Conservation (phyloP, 345 rosid genomes). For the Angophora floribunda region DNA sequence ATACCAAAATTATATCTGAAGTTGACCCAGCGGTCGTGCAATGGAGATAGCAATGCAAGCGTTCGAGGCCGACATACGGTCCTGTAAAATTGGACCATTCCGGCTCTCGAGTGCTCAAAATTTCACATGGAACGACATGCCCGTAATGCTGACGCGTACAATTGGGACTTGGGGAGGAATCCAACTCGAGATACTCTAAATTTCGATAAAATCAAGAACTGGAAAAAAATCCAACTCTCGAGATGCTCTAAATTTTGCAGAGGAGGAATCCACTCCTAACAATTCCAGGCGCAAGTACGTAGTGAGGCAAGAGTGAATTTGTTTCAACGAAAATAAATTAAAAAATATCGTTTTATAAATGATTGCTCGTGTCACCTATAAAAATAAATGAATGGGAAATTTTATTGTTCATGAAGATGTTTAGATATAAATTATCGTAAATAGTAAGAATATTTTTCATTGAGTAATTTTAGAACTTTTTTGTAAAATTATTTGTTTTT, state of each 20-base stretch:
- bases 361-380: accelerated
- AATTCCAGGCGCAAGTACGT: neutral
- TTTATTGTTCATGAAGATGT: accelerated
- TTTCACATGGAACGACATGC: neutral
- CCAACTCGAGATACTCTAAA: neutral
- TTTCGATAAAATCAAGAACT: neutral
- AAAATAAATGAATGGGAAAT: no score
- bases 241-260: neutral
- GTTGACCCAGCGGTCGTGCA: neutral
- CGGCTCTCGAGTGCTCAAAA: neutral
- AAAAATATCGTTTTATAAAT: no score
- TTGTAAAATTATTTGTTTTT: no score
- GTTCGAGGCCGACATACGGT: neutral
- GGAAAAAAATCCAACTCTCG: neutral
- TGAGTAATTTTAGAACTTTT: no score
- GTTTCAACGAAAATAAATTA: no score
- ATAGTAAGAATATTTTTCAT: accelerated
- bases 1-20: neutral
- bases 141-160: neutral
- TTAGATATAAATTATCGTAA: no score
- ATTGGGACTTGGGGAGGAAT: neutral
- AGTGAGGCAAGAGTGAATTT: accelerated
- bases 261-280: neutral
- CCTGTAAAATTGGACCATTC: no score
- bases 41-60: neutral